Percentiles rank a stretch among this genome's conserved stretches.
Evolutionary conservation across 2,329 filamentous ascomycete species (phyloP).

Genomic region (Fusarium algeriense): DNA sequence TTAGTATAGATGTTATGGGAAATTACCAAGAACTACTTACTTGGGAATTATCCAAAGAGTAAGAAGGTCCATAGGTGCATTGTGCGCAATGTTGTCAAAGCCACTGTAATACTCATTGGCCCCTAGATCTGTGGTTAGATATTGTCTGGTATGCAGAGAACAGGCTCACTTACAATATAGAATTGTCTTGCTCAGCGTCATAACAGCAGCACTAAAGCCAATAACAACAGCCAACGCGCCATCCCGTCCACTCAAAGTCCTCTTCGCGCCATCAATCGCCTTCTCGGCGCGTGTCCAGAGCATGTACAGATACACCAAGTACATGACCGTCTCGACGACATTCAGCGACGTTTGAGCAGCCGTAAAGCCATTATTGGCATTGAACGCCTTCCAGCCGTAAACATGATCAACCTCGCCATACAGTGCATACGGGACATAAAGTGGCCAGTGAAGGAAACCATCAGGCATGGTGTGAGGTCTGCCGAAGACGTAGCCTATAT

Average conservation of each 20-base stretch:
- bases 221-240: conserved; percentile 62
- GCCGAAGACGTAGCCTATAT: conserved; percentile 81
- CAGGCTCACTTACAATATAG: conserved; percentile 65
- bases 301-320: conserved; percentile 66
- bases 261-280: conserved; percentile 41
- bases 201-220: conserved; percentile 66
- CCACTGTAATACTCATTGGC: conserved; percentile 67
- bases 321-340: conserved; percentile 74
- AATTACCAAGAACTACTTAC: conserved; percentile 52
- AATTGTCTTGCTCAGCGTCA: conserved; percentile 73
- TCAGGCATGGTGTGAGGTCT: conserved; percentile 87
- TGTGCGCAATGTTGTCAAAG: conserved; percentile 70
- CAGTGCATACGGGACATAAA: conserved; percentile 83
- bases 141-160: accelerated
- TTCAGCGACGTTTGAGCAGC: conserved; percentile 80
- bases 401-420: conserved; percentile 85
- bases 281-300: conserved; percentile 48
- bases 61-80: conserved; percentile 58
- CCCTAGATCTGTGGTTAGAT: conserved; percentile 53
- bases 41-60: conserved; percentile 70
- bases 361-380: conserved; percentile 79
- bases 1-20: neutral
- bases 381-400: conserved; percentile 81
- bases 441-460: conserved; percentile 75
- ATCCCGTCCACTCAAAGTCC: conserved; percentile 55